phyloP scores from a whole-genome alignment of 352 stramenopile genomes.

The Pythium guiyangense region DNA sequence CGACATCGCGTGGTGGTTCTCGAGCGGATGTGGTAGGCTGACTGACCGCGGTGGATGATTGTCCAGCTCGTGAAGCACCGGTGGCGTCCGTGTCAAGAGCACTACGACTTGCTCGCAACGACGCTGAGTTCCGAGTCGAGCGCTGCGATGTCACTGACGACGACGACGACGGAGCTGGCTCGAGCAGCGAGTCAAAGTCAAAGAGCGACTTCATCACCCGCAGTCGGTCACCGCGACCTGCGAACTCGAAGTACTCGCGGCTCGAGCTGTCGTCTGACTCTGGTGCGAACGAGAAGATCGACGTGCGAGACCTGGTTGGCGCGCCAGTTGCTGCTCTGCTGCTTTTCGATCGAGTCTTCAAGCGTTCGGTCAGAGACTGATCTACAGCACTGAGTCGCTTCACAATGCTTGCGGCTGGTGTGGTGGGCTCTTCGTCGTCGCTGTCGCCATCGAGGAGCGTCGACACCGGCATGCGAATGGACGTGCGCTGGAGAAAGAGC shows the following conservation, averaged over 20 bases:
- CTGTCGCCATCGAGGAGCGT: neutral
- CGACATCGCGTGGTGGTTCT: neutral
- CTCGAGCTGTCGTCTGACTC: too few relatives aligned
- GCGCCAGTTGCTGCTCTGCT: neutral
- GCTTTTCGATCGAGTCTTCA: neutral
- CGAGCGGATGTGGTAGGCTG: too few relatives aligned
- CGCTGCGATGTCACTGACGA: neutral
- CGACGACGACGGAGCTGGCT: neutral
- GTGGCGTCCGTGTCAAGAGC: too few relatives aligned
- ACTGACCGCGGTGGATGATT: neutral
- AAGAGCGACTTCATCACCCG: conserved; percentile 23
- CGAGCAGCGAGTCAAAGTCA: conserved; percentile 50
- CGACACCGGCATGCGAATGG: conserved; percentile 11
- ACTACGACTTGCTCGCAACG: too few relatives aligned
- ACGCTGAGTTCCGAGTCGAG: neutral
- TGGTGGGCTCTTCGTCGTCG: neutral
- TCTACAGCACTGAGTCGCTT: neutral
- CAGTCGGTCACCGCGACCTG: neutral
- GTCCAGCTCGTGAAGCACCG: neutral
- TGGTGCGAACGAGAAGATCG: conserved; percentile 27
- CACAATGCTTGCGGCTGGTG: neutral
- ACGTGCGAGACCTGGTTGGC: conserved; percentile 1
- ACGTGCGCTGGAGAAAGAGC: conserved; percentile 39
- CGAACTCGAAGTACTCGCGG: neutral
- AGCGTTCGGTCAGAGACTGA: neutral